Conservation (phyloP, 208 protist genomes). For the Trypanosoma cruzi region DNA sequence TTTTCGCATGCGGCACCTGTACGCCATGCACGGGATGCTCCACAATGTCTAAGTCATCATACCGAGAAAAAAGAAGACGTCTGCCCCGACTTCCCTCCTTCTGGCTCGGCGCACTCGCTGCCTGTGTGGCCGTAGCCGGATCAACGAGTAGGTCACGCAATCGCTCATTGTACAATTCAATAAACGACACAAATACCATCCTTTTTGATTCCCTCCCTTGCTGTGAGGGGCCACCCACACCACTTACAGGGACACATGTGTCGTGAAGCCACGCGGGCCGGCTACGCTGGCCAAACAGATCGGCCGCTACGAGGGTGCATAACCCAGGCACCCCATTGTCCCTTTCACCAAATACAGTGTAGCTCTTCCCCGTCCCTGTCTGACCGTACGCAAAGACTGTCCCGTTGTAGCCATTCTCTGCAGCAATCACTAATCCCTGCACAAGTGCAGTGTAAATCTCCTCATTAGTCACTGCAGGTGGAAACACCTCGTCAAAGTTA, state of each 20-base stretch:
- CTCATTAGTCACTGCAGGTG: conserved; percentile 29
- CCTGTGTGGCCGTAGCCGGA: neutral
- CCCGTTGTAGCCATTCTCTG: conserved; percentile 44
- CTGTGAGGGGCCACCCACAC: neutral
- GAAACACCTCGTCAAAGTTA: conserved; percentile 48
- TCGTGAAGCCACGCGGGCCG: conserved; percentile 25
- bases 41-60: conserved; percentile 13
- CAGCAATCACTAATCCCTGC: conserved; percentile 36
- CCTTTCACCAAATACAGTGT: conserved; percentile 54
- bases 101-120: neutral
- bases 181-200: conserved; percentile 40
- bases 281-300: neutral
- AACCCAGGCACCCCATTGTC: conserved; percentile 36
- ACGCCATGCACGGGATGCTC: conserved; percentile 17
- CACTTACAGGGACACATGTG: neutral
- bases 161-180: conserved; percentile 78
- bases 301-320: neutral
- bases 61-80: neutral
- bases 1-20: conserved; percentile 6
- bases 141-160: conserved; percentile 44
- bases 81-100: neutral
- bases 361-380: conserved; percentile 58
- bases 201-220: neutral
- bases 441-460: conserved; percentile 43
- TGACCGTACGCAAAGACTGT: conserved; percentile 63